Base-by-base conservation (phyloP, 306 rosid genomes). In the Psophocarpus tetragonolobus region DNA sequence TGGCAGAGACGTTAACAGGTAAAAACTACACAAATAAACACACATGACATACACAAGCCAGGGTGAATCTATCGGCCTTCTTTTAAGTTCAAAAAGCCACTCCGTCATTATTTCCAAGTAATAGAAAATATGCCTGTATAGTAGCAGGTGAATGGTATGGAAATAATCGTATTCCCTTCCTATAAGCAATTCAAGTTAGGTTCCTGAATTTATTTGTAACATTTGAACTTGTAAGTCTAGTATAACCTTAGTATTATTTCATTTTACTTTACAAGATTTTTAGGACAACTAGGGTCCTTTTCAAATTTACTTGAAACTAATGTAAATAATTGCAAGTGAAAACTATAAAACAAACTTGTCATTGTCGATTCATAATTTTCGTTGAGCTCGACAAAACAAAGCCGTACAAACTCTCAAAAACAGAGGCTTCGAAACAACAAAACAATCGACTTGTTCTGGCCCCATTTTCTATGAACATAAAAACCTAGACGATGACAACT, bases 1-100 rank as follows among this genome's bases (percentile, higher is more conserved):
- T 89, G 81, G 82, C 90, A 17, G 48, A 68, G 89, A 89, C 72
- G 87, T 83, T 64, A 84, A 85, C 67, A 81, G 79, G 38, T 76
- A 79, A 39, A 64, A 71, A 73, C 29, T 87, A 85, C 82, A 14
- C 80, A 41, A 39, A 10, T 13, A 2, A 1, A 33, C 38, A 36
- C 6, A 5, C 7, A 5, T 1, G 3, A 79, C 73, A 83, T 78
- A 3, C 71, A 77, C 87, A 7, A 67, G 39, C 36, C 58, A 85
- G 3, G 47, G 80, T 54, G 70, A 50, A 6, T 68, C 70, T 2
- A 74, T 84, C 57, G 80, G 68, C 33, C 71, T 18, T 51, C 86
- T 45, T 54, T 62, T 84, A 44, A 12, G 67, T 6, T 76, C 75
- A 41, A 73, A 76, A 87, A 57, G 53, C 57, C 83, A 54, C 56